Conservation (phyloP, 1,284 basidiomycete species). For the Marasmius sp. region DNA sequence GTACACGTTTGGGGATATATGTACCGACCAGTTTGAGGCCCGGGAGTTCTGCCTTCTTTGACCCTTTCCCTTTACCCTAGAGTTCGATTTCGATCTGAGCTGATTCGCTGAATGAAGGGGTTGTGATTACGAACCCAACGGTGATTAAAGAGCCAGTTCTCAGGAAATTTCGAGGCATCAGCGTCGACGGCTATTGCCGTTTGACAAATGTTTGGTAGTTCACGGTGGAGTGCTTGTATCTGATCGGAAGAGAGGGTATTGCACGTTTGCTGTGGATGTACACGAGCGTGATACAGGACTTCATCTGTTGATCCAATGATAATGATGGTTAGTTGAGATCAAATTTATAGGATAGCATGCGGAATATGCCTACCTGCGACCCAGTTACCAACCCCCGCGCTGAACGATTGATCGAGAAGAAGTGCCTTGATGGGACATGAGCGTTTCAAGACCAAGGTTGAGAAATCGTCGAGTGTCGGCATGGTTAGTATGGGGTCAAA, state of each 20-base stretch:
- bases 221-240: constrained; percentile 52
- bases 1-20: constrained; percentile 6
- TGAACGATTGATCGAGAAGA: constrained; percentile 80
- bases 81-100: constrained; percentile 7
- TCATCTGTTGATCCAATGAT: constrained; percentile 49
- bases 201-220: constrained; percentile 59
- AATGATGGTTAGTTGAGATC: background rate
- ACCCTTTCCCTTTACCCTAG: constrained; percentile 60
- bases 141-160: constrained; percentile 70
- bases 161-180: constrained; percentile 70
- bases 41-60: constrained; percentile 50
- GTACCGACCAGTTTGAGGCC: constrained; percentile 52
- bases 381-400: constrained; percentile 85
- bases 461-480: constrained; percentile 63
- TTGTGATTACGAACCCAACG: constrained; percentile 54
- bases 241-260: constrained; percentile 56
- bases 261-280: constrained; percentile 76
- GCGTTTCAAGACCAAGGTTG: constrained; percentile 49
- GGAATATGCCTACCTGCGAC: constrained; percentile 57
- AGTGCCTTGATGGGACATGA: constrained; percentile 77
- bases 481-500: constrained; percentile 81
- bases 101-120: background rate
- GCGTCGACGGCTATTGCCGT: constrained; percentile 74
- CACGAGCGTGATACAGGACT: constrained; percentile 74
- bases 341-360: constrained; percentile 1